Evolutionary conservation across 768 basidiomycete genomes (phyloP).

Genomic region (Postia placenta): DNA sequence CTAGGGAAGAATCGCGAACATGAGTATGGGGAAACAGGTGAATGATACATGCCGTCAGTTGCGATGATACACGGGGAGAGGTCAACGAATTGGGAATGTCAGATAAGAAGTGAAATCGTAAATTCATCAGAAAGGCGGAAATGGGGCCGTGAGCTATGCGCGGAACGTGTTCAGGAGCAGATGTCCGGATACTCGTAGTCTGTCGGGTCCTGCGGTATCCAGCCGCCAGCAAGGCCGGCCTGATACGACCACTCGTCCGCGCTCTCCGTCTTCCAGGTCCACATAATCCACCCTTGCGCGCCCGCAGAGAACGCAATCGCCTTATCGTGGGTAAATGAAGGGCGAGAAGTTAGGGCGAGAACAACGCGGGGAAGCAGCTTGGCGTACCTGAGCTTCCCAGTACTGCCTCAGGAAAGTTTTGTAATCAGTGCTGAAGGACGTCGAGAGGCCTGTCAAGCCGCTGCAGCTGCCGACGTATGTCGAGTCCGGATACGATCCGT

Average conservation of each 20-base stretch:
- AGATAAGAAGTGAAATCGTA: neutral
- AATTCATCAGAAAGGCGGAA: neutral
- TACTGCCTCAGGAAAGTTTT: conserved; percentile 76
- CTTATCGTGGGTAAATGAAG: conserved; percentile 7
- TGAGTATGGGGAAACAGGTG: neutral
- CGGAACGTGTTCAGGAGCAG: conserved; percentile 38
- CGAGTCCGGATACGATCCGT: conserved; percentile 60
- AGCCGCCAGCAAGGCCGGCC: conserved; percentile 71
- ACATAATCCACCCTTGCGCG: conserved; percentile 67
- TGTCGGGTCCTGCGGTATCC: conserved; percentile 69
- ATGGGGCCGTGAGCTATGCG: too few relatives aligned
- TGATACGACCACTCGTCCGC: conserved; percentile 91
- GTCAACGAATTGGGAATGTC: too few relatives aligned
- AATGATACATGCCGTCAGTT: neutral
- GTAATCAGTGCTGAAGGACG: conserved; percentile 68
- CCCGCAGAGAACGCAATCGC: conserved; percentile 60
- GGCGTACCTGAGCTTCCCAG: conserved; percentile 85
- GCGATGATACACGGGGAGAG: neutral
- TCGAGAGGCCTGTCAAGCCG: conserved; percentile 68
- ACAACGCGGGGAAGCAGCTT: conserved; percentile 12
- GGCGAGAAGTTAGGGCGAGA: neutral
- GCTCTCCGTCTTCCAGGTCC: conserved; percentile 81
- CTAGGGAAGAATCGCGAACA: neutral
- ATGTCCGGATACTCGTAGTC: conserved; percentile 53
- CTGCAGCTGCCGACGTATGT: conserved; percentile 66